Evolutionary conservation across 345 rosid genomes (phyloP), one percentile per base, ranked within the genome.

Genomic region (Acer campestre): DNA sequence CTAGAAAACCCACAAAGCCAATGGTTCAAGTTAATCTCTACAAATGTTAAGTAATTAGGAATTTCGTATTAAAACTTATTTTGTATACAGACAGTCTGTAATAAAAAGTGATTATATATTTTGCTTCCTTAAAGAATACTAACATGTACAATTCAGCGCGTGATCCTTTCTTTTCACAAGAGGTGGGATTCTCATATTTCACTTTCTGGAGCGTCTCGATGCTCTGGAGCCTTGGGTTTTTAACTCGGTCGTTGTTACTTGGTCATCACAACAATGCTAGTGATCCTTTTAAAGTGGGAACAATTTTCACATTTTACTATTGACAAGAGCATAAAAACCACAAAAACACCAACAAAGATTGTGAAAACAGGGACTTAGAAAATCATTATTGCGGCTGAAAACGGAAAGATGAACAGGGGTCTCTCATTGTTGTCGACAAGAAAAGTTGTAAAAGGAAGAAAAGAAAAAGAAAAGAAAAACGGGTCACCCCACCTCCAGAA

Each of bases 21-120:
- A 38, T 85, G 90, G 90, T 85, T 85, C 73, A 83, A 85, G 75
- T 46, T 83, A 14, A 83, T 81, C 23, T 17, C 35, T 4, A 70
- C 20, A 46, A 70, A 75, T 63, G n/a, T 66, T 2, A 35, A 1
- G 53, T 56, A 72, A 12, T 12, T 35, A 27, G 2, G 25, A 1
- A 51, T 25, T 23, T 53, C n/a, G 16, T 4, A n/a, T 11, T 49
- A 7, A 3, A 42, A 42, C 10, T 42, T 6, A 0, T 42, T 42
- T 42, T 42, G 10, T 49, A 51, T 51, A 16, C 58, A 5, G 6
- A 49, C 16, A 13, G 18, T 49, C 55, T 14, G 6, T 49, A 53
- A 53, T 4, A 53, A 14, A 53, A 1, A 53, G 6, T 16, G n/a
- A 14, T 42, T 42, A 1, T 29, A 29, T 29, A 29, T 9, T 7